Base-by-base conservation (phyloP, 345 rosid species). In the Barbarea vulgaris region DNA sequence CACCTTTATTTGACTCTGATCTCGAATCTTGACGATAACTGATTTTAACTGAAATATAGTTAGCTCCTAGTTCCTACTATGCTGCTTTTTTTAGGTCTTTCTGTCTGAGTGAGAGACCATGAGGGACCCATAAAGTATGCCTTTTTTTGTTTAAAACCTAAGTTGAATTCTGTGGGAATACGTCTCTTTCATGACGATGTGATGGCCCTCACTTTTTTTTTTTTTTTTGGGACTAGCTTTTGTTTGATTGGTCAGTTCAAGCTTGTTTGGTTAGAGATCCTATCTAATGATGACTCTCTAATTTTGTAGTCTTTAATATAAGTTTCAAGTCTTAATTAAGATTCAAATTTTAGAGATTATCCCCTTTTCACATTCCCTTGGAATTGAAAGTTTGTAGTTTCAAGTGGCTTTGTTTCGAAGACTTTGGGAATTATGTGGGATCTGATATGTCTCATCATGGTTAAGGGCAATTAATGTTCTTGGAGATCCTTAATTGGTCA, bases 71-170 rank as follows among this genome's bases (percentile, higher is more conserved):
- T 19, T 77, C 28, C 70, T 77, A 37, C 12, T 56, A 17, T 47
- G 41, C 53, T 67, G 52, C 57, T 52, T 69, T 68, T 28, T 57
- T 9, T 37, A 69, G 48, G 57, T 52, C 63, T 65, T 60, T 69
- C 59, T 7, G 19, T 15, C 13, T 69, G 41, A 8, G 30, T 34
- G 48, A 54, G 50, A 55, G 18, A 59, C 63, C 61, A 57, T 27
- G 81, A 77, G 81, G 81, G 77, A 39, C 81, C 81, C 81, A 71
- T 56, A 27, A 68, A 69, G 80, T 55, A 36, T 56, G 61, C 52
- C 52, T 70, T 64, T 42, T 66, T 61, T 75, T 67, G 73, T 36
- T 30, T 41, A 36, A 53, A 27, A 61, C 63, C 8, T 9, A 33
- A 31, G 67, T 64, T 21, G 44, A 64, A 5, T 55, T 77, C 47